phyloP scores from a whole-genome alignment of 495 filamentous ascomycete species.

The Hyaloscypha bicolor region DNA sequence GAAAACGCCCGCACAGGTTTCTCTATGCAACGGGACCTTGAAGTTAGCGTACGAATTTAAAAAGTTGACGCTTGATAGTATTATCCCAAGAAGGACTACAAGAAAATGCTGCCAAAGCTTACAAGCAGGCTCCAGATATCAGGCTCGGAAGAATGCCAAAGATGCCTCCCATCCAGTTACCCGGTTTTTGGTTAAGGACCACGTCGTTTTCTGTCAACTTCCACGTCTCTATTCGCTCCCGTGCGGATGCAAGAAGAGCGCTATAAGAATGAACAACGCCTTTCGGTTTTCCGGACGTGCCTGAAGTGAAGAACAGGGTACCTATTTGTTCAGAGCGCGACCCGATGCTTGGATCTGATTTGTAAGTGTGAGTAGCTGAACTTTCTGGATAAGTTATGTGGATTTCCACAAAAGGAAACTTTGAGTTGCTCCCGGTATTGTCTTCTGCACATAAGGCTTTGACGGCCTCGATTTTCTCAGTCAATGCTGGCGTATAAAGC shows the following conservation, averaged over 20 bases:
- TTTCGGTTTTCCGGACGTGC: slow-evolving; percentile 22
- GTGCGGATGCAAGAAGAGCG: slow-evolving; percentile 19
- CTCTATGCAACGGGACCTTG: slow-evolving; percentile 9
- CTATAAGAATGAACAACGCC: slow-evolving; percentile 16
- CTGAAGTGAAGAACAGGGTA: slow-evolving; percentile 20
- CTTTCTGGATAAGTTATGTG: slow-evolving; percentile 13
- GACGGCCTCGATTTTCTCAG: slow-evolving; percentile 11
- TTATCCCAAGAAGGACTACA: slow-evolving; percentile 1
- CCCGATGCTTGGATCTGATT: slow-evolving; percentile 3
- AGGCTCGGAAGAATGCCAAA: slow-evolving; percentile 22
- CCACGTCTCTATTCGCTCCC: slow-evolving; percentile 19
- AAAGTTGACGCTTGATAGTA: neutral
- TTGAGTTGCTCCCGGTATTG: neutral
- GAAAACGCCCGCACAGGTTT: slow-evolving; percentile 23
- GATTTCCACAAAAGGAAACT: slow-evolving; percentile 20
- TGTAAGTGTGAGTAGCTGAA: slow-evolving; percentile 4
- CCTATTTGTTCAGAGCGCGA: slow-evolving; percentile 10
- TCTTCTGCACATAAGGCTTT: slow-evolving; percentile 11
- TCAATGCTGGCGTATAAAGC: slow-evolving; percentile 15
- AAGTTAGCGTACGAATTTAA: slow-evolving; percentile 14
- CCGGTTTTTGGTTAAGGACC: slow-evolving; percentile 21
- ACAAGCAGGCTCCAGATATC: slow-evolving; percentile 22
- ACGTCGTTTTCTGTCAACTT: slow-evolving; percentile 15
- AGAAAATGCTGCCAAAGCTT: neutral
- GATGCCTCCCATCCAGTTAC: slow-evolving; percentile 24